Base-by-base conservation (phyloP, 2,329 filamentous ascomycete species). In the Penicillium sp. region DNA sequence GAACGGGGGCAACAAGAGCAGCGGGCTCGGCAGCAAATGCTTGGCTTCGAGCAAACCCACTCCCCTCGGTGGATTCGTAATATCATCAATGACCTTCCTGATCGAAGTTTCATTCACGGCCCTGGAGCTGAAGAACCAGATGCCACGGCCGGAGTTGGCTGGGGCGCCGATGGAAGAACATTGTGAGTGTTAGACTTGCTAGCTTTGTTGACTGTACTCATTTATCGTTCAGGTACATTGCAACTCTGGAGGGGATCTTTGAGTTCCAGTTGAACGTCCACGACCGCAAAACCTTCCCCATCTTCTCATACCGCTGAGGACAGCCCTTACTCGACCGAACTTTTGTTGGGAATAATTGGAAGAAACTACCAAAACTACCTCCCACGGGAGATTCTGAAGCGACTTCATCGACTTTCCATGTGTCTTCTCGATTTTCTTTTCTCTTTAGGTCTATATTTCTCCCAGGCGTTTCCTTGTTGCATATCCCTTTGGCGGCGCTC, bases 241-340 rank as follows among this genome's bases (percentile, higher is more conserved):
- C 76, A n/a, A 81, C 79, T 5, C 72, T 80, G 49, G 73, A 79
- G 60, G 80, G 80, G 17, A 81, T 82, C 28, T 80, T 81, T 55
- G 78, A 82, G 64, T 81, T 76, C 62, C 73, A 77, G 42, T 63
- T 82, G 60, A 81, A 82, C 60, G 68, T 79, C 43, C 73, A 75
- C 41, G 79, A 81, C 61, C 78, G 80, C 53, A 81, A 80, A 69
- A 79, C 75, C 10, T 81, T 81, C 60, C 79, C 80, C 25, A 69
- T 75, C 8, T 73, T 80, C 47, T 73, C 73, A 42, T 79, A 75
- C 60, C 73, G 79, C 56, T 81, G 63, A 76, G 39, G 1, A 2
- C 15, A 4, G 5, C 34, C 5, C n/a, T 31, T 2, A 4, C n/a
- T 10, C 25, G 10, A 48, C 22, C 22, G 1, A 2, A 37, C 47